Conservation (phyloP, 768 basidiomycete genomes). For the Neoboletus brunneissimus region DNA sequence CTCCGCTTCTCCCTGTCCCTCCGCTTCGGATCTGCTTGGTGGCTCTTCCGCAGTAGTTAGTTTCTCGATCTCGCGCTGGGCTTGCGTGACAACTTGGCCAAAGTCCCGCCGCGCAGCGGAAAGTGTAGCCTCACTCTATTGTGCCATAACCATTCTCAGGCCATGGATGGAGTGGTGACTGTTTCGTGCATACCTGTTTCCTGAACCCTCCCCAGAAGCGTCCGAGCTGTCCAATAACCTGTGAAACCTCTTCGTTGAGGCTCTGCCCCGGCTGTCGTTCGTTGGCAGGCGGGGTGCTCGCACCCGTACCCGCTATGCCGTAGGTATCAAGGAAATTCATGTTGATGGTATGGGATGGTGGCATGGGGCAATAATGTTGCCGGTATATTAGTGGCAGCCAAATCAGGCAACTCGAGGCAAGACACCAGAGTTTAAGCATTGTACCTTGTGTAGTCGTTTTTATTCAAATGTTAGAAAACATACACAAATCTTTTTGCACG, state of each 20-base stretch:
- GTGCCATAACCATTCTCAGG: constrained; percentile 5
- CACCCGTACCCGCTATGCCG: constrained; percentile 46
- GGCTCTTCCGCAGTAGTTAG: constrained; percentile 41
- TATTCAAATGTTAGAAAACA: not conserved
- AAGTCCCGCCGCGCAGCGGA: constrained; percentile 73
- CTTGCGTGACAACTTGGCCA: constrained; percentile 69
- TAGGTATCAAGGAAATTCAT: constrained; percentile 80
- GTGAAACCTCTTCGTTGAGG: constrained; percentile 83
- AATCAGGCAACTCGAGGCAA: constrained; percentile 12
- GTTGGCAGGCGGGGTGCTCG: constrained; percentile 45
- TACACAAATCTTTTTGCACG: not conserved
- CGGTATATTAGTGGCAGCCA: not conserved
- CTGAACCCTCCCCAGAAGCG: constrained; percentile 90
- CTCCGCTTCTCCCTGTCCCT: constrained; percentile 3
- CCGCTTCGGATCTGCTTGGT: constrained; percentile 3
- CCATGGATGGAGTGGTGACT: not conserved
- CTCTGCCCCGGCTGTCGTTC: constrained; percentile 46
- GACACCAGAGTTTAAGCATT: not conserved
- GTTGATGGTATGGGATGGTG: constrained; percentile 2
- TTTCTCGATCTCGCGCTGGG: constrained; percentile 72
- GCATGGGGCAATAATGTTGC: not conserved
- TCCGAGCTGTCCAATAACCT: constrained; percentile 84
- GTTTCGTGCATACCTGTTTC: constrained; percentile 65
- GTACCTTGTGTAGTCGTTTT: not conserved
- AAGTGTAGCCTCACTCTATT: constrained; percentile 66